Evolutionary conservation across 2,329 filamentous ascomycete genomes (phyloP).

Genomic region (Trichoderma oligosporum): DNA sequence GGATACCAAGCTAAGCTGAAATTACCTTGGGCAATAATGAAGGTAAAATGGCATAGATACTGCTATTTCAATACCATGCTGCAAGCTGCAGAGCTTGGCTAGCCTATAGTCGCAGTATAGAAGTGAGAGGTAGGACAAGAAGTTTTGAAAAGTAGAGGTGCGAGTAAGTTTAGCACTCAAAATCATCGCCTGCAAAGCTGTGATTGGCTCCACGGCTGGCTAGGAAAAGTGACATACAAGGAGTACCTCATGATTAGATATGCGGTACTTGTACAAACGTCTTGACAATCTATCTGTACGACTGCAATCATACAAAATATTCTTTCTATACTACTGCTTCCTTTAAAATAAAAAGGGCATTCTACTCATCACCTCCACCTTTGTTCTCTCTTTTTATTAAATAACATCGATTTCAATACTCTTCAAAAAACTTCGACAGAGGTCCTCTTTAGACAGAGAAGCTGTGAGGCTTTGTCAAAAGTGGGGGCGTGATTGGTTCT

Average conservation of each 20-base stretch:
- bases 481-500: conserved; percentile 8
- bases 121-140: not conserved
- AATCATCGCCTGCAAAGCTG: conserved; percentile 21
- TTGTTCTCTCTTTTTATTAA: no score
- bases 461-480: conserved; percentile 13
- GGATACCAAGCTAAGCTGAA: not conserved
- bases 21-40: not conserved
- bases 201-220: conserved; percentile 18
- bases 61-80: not conserved
- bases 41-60: not conserved
- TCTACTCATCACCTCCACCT: no score
- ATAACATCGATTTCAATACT: no score
- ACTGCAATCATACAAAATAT: not conserved
- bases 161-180: conserved; percentile 12
- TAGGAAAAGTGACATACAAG: not conserved
- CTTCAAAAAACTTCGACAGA: no score
- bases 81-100: not conserved
- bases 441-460: no score
- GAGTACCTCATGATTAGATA: not conserved
- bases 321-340: no score
- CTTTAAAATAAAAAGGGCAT: no score
- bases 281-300: not conserved
- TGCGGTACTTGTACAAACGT: not conserved
- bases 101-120: not conserved
- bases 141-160: not conserved